phyloP scores from a whole-genome alignment of 139 green algal species.

The Haematococcus lacustris region DNA sequence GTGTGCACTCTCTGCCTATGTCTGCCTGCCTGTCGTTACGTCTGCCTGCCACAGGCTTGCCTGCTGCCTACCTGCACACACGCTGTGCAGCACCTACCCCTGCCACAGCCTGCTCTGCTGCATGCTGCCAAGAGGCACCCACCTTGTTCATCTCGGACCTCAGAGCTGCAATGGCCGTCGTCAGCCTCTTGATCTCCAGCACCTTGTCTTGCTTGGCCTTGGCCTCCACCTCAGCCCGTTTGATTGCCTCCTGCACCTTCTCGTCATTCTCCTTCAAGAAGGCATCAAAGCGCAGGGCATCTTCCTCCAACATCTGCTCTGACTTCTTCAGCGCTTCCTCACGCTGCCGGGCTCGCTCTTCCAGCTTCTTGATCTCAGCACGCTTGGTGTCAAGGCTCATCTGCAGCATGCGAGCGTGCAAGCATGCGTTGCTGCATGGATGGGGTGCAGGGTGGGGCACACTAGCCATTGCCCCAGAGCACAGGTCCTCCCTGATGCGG shows the following conservation, averaged over 20 bases:
- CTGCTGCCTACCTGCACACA: too few species aligned
- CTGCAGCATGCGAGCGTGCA: too few species aligned
- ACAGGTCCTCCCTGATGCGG: too few species aligned
- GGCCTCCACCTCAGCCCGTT: slow-evolving; percentile 68
- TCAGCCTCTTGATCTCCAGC: slow-evolving; percentile 86
- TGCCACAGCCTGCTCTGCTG: too few species aligned
- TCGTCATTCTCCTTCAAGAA: slow-evolving; percentile 91
- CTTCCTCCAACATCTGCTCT: slow-evolving; percentile 71
- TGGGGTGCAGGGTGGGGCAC: too few species aligned
- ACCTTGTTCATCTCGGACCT: slow-evolving; percentile 72
- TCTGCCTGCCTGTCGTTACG: too few species aligned
- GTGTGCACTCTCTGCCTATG: too few species aligned
- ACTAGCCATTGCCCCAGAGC: too few species aligned
- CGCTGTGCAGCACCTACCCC: too few species aligned
- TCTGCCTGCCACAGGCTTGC: too few species aligned
- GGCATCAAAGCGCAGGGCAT: slow-evolving; percentile 73
- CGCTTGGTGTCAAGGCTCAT: slow-evolving; percentile 89
- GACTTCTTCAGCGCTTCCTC: slow-evolving; percentile 75
- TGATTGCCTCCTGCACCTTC: slow-evolving; percentile 84
- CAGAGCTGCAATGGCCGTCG: slow-evolving; percentile 54
- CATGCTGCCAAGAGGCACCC: too few species aligned
- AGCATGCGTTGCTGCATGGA: too few species aligned
- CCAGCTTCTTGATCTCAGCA: slow-evolving; percentile 84
- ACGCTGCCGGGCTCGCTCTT: slow-evolving; percentile 70
- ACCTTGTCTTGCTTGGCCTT: slow-evolving; percentile 84